These are phyloP conservation scores for Magnolia officinalis DNA, from an alignment of 164 flowering plant species.

Conservation along the genomic window DNA sequence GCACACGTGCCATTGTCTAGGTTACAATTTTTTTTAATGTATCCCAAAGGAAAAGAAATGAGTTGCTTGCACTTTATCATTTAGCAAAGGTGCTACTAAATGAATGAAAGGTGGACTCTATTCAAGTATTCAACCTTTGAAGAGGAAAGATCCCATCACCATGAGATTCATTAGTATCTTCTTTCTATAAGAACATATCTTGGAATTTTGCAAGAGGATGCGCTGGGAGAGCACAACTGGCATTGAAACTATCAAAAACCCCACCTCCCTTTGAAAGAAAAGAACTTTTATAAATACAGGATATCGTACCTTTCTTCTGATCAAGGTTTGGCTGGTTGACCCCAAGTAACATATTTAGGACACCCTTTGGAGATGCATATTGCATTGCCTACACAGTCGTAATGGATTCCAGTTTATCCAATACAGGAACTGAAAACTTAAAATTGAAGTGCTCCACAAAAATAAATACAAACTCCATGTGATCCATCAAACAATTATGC, in stretches of 20 bases:
- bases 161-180: no score
- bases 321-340: constrained; percentile 43
- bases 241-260: no score
- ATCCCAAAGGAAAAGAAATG: neutral
- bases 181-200: no score
- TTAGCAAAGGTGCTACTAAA: neutral
- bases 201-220: no score
- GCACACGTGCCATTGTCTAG: neutral
- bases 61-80: neutral
- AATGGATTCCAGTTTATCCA: constrained; percentile 15
- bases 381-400: constrained; percentile 81
- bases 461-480: neutral
- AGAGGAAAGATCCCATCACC: neutral
- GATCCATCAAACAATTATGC: neutral
- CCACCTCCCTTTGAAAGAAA: no score
- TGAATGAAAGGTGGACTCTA: neutral
- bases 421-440: neutral
- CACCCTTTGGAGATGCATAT: constrained; percentile 84
- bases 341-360: constrained; percentile 74
- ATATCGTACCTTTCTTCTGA: constrained; percentile 43
- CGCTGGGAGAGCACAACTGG: no score
- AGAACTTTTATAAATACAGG: neutral
- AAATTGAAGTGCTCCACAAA: neutral
- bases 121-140: neutral
- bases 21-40: neutral